A percentile compares a stretch with the other conserved stretches of the same genome.
Conservation (phyloP, 306 rosid genomes). For the Vigna angularis region DNA sequence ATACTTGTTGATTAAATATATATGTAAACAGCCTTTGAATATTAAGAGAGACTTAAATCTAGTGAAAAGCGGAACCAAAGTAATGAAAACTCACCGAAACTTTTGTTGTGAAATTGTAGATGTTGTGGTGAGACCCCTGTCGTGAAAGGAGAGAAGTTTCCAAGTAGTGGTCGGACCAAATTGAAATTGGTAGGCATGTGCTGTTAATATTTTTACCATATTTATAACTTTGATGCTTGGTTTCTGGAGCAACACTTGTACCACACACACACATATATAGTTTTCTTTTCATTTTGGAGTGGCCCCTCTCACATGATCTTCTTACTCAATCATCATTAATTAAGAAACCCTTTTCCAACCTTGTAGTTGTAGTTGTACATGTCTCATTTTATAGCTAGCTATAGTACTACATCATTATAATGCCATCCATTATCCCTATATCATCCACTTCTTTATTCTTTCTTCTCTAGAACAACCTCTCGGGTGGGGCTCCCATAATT, state of each 20-base stretch:
- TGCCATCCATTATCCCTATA: conserved; percentile 40
- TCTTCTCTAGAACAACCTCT: neutral
- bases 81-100: too few relatives aligned
- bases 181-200: conserved; percentile 50
- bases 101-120: too few relatives aligned
- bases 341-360: conserved; percentile 48
- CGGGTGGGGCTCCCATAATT: conserved; percentile 17
- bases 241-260: conserved; percentile 37
- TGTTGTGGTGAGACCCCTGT: too few relatives aligned
- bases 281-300: conserved; percentile 32
- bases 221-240: conserved; percentile 31
- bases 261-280: neutral
- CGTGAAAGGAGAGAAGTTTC: neutral
- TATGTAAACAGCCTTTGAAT: too few relatives aligned
- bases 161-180: conserved; percentile 34
- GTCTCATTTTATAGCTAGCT: conserved; percentile 32
- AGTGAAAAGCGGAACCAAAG: too few relatives aligned
- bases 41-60: too few relatives aligned
- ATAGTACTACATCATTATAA: conserved; percentile 38
- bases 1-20: too few relatives aligned
- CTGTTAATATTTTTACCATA: conserved; percentile 25
- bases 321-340: conserved; percentile 42
- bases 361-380: conserved; percentile 8
- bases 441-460: conserved; percentile 34
- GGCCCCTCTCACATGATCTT: conserved; percentile 42